Conservation (phyloP, 2,329 filamentous ascomycete species). For the Pseudogymnoascus sp. region DNA sequence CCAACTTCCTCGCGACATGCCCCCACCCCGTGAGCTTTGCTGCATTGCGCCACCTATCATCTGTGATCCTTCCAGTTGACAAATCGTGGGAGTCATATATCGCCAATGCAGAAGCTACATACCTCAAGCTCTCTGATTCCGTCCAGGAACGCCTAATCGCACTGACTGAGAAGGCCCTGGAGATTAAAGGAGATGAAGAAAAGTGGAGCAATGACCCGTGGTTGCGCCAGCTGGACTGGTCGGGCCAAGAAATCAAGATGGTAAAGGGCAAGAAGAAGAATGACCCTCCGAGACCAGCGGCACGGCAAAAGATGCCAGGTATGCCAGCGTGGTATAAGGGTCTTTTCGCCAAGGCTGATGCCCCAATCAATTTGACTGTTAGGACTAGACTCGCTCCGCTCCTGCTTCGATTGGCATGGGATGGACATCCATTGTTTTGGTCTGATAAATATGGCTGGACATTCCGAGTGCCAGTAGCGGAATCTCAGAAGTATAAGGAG, state of each 20-base stretch:
- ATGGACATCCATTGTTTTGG: conserved; percentile 84
- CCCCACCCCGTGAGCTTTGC: conserved; percentile 97
- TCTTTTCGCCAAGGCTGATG: conserved; percentile 61
- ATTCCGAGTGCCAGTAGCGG: conserved; percentile 61
- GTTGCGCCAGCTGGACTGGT: conserved; percentile 92
- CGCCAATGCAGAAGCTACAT: conserved; percentile 73
- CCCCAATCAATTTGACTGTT: conserved; percentile 69
- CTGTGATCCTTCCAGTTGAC: conserved; percentile 85
- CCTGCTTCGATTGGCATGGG: conserved; percentile 77
- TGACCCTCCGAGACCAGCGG: conserved; percentile 67
- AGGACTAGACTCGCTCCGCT: conserved; percentile 81
- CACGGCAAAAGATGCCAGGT: conserved; percentile 84
- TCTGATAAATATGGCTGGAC: conserved; percentile 91
- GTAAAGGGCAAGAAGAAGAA: conserved; percentile 82
- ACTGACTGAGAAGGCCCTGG: conserved; percentile 68
- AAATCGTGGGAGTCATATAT: conserved; percentile 82
- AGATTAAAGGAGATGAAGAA: conserved; percentile 59
- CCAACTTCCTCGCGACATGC: conserved; percentile 78
- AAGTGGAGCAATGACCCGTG: conserved; percentile 76
- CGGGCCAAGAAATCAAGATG: conserved; percentile 84
- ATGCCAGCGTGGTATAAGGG: conserved; percentile 97
- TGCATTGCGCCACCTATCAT: conserved; percentile 82
- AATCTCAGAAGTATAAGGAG: conserved; percentile 56
- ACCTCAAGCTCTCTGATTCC: conserved; percentile 65
- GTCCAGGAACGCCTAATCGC: conserved; percentile 66